Conservation (phyloP, 2,329 filamentous ascomycete genomes). For the Hypomyces rosellus region DNA sequence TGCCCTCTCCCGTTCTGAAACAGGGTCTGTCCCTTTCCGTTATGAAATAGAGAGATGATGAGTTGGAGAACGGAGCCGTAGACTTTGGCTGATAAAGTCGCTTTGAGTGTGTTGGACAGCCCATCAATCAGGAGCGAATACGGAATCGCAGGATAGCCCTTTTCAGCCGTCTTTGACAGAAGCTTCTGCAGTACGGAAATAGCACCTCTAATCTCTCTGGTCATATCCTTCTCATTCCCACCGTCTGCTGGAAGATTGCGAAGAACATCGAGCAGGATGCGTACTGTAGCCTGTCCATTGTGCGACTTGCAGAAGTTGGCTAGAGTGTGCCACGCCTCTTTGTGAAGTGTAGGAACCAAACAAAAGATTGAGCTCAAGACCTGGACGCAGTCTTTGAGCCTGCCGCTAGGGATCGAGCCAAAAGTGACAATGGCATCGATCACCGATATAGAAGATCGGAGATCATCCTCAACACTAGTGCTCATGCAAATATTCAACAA, state of each 20-base stretch:
- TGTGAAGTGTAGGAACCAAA: constrained; percentile 53
- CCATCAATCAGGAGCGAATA: constrained; percentile 54
- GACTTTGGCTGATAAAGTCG: constrained; percentile 39
- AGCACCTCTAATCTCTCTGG: constrained; percentile 55
- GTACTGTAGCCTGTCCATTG: constrained; percentile 62
- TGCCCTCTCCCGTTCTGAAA: constrained; percentile 47
- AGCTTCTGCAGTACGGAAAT: constrained; percentile 58
- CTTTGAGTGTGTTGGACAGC: constrained; percentile 43
- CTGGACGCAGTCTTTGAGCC: constrained; percentile 60
- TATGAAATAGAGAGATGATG: constrained; percentile 50
- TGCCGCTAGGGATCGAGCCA: constrained; percentile 57
- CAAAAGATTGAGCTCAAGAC: constrained; percentile 67
- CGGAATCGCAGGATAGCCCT: constrained; percentile 54
- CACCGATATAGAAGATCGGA: constrained; percentile 60
- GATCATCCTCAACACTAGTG: constrained; percentile 58
- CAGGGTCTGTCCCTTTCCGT: constrained; percentile 38
- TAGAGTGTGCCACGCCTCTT: constrained; percentile 63
- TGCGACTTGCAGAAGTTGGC: constrained; percentile 67
- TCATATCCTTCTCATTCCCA: constrained; percentile 44
- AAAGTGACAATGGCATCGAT: constrained; percentile 68
- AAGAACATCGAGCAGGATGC: constrained; percentile 57
- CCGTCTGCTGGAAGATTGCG: constrained; percentile 40
- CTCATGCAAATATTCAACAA: constrained; percentile 62
- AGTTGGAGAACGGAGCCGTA: constrained; percentile 43
- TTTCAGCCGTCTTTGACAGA: constrained; percentile 51